Conservation (phyloP, 2,329 filamentous ascomycete genomes). For the Stagonosporopsis chrysanthemi region DNA sequence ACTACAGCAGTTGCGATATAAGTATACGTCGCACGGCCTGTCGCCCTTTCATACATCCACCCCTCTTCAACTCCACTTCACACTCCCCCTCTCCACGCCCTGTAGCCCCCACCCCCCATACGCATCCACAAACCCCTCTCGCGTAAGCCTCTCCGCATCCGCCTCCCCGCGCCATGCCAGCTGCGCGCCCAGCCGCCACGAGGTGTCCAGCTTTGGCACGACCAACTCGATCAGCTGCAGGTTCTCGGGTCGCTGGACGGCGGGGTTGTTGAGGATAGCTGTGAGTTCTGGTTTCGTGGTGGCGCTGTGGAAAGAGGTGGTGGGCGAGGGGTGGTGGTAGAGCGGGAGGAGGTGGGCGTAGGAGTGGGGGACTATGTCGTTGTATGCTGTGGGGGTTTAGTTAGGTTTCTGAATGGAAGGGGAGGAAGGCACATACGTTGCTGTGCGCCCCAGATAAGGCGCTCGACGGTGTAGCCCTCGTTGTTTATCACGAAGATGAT, state of each 20-base stretch:
- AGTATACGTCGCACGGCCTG: neutral
- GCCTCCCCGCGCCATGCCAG: conserved; percentile 48
- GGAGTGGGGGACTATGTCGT: conserved; percentile 50
- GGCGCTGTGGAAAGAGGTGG: conserved; percentile 46
- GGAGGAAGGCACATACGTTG: conserved; percentile 33
- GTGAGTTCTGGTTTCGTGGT: conserved; percentile 50
- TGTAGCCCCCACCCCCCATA: conserved; percentile 44
- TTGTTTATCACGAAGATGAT: conserved; percentile 57
- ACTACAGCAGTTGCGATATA: neutral
- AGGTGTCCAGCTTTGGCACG: conserved; percentile 49
- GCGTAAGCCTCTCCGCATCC: conserved; percentile 46
- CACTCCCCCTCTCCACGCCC: conserved; percentile 24
- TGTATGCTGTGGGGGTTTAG: conserved; percentile 39
- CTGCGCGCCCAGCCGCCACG: conserved; percentile 46
- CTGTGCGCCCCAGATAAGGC: conserved; percentile 55
- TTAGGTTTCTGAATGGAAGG: neutral
- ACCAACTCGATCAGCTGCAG: conserved; percentile 54
- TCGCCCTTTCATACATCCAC: neutral
- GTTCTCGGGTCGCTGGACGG: conserved; percentile 38
- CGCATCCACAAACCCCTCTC: conserved; percentile 51
- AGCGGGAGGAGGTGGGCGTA: conserved; percentile 53
- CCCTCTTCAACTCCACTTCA: conserved; percentile 33
- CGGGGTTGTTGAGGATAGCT: conserved; percentile 40
- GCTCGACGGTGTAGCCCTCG: conserved; percentile 57
- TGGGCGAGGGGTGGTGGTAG: conserved; percentile 46